Percentiles rank a stretch among this genome's conserved stretches.
phyloP scores from a whole-genome alignment of 768 basidiomycete species.

The Mycena amicta region DNA sequence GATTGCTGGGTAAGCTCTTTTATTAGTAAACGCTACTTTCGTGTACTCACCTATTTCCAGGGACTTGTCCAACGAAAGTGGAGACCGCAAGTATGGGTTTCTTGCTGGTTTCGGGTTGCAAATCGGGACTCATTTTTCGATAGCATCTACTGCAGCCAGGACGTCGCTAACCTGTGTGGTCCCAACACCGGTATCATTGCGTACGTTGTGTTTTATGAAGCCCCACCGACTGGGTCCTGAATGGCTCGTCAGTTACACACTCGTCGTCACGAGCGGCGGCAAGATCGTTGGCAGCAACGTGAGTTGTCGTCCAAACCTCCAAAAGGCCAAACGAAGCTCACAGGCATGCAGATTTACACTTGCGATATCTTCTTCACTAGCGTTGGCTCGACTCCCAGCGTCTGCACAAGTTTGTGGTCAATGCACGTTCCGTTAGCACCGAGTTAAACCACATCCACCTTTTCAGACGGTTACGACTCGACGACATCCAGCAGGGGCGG shows the following conservation, averaged over 20 bases:
- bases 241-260: constrained; percentile 6
- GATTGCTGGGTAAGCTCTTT: no score
- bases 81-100: constrained; percentile 1
- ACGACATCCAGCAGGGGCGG: constrained; percentile 13
- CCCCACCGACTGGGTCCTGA: not conserved
- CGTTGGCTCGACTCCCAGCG: not conserved
- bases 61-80: constrained; percentile 7
- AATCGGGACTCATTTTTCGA: not conserved
- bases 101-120: not conserved
- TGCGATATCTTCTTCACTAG: constrained; percentile 14
- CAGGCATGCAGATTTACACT: constrained; percentile 3
- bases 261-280: constrained; percentile 10
- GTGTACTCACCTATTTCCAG: no score
- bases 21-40: no score
- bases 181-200: constrained; percentile 1
- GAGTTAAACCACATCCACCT: no score
- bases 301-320: not conserved
- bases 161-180: not conserved
- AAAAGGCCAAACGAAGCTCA: no score
- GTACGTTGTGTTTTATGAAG: not conserved
- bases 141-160: constrained; percentile 6
- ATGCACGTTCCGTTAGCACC: no score
- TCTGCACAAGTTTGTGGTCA: constrained; percentile 5
- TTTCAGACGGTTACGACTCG: constrained; percentile 7
- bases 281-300: constrained; percentile 15